These are phyloP conservation scores for Blastocystis sp. DNA, from an alignment of 352 stramenopile species.

Conservation along the genomic window DNA sequence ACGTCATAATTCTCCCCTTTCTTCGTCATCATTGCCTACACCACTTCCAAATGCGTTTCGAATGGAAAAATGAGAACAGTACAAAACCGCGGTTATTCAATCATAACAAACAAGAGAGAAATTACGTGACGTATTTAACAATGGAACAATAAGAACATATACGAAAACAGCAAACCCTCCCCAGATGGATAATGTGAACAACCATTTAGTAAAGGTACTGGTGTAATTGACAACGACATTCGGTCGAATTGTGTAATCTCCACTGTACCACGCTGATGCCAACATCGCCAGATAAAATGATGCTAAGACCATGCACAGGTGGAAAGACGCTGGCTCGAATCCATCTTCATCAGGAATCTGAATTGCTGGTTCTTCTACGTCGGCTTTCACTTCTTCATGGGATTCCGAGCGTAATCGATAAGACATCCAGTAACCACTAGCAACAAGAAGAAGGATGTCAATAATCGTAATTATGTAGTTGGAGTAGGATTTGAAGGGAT, in stretches of 20 bases:
- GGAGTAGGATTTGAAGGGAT: slow-evolving; percentile 2
- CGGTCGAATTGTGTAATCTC: background rate
- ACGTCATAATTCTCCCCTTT: background rate
- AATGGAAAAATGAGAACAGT: background rate
- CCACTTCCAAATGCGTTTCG: background rate
- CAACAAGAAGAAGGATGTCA: background rate
- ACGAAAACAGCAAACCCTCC: background rate
- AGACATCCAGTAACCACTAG: background rate
- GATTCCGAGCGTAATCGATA: background rate
- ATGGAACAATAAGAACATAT: background rate
- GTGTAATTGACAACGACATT: background rate
- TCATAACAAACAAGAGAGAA: slow-evolving; percentile 3
- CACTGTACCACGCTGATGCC: slow-evolving; percentile 5
- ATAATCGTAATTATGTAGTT: background rate
- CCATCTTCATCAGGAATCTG: background rate
- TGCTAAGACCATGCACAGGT: background rate
- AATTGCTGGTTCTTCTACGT: background rate
- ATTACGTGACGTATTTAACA: background rate
- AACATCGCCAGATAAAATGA: slow-evolving; percentile 11
- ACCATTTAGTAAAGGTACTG: background rate
- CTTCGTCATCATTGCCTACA: background rate
- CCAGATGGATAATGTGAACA: background rate
- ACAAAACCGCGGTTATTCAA: background rate
- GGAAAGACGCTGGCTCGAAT: background rate
- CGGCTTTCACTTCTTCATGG: background rate